Evolutionary conservation across 2,329 filamentous ascomycete genomes (phyloP).

Genomic region (Ceratocystis harringtonii): DNA sequence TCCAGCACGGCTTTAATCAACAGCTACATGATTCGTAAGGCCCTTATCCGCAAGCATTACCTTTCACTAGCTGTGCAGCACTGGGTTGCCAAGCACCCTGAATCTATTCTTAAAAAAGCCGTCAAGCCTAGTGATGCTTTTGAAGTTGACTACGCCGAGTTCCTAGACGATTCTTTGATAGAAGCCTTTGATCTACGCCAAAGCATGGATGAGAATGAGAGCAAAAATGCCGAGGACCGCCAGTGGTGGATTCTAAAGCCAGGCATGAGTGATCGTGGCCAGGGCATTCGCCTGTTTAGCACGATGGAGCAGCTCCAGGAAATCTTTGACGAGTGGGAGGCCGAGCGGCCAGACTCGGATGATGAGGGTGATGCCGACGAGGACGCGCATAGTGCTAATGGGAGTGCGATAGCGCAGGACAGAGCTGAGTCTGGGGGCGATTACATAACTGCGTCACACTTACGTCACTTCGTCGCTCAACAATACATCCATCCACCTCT

Average conservation of each 20-base stretch:
- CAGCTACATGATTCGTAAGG: conserved; percentile 90
- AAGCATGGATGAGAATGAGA: conserved; percentile 53
- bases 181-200: conserved; percentile 80
- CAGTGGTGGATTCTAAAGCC: conserved; percentile 99
- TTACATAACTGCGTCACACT: conserved; percentile 68
- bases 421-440: conserved; percentile 29
- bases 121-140: conserved; percentile 72
- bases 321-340: conserved; percentile 90
- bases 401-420: conserved; percentile 15
- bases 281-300: conserved; percentile 81
- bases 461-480: conserved; percentile 91
- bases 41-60: conserved; percentile 91
- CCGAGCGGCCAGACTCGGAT: conserved; percentile 47
- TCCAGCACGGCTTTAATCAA: conserved; percentile 55
- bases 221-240: conserved; percentile 27
- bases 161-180: conserved; percentile 79
- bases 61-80: conserved; percentile 67
- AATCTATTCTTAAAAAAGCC: conserved; percentile 50
- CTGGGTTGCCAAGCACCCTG: conserved; percentile 73
- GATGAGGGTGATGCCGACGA: conserved; percentile 37
- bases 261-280: conserved; percentile 90
- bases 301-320: conserved; percentile 67
- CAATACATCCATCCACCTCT: conserved; percentile 86
- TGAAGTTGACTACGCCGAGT: conserved; percentile 93
- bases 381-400: conserved; percentile 9